Evolutionary conservation across 495 filamentous ascomycete species (phyloP), one percentile per base, ranked within the genome.

Genomic region (Patellaria atrata): DNA sequence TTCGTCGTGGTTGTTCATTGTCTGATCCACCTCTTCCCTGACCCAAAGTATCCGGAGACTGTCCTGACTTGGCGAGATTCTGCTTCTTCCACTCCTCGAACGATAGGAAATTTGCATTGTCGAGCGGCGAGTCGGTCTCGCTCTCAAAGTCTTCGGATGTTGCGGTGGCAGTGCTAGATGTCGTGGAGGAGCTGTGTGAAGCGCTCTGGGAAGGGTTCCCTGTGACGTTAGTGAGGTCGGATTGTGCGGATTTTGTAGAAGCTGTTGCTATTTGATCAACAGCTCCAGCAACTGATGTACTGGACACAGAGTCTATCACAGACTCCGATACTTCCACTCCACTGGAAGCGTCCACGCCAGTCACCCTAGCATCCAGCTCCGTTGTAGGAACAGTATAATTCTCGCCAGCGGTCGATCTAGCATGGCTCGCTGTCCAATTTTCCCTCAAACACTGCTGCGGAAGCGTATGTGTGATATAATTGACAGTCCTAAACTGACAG

Each of bases 21-120:
- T 54, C 53, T 16, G 52, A 16, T 43, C 52, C 38, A 48, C 61
- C 30, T 11, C 51, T 33, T 22, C 65, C 64, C 3, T 64, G 52
- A 19, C 73, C 77, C 18, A 84, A 65, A 44, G 77, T 70, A 37
- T 89, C 75, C 6, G 71, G 73, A 14, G 85, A 85, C 49, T 91
- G 86, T 2, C 83, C 89, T 3, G 71, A 77, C 49, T 82, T 82
- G 22, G 75, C 82, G 9, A 94, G 62, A 55, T 92, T 94, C 63
- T 86, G 81, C 49, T 80, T 82, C 60, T 91, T 94, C 89, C 89
- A 97, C 44, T 96, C 87, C 50, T 94, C 89, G 47, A 97, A 97
- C 0, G 89, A 94, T 33, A 97, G 77, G 51, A 97, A 96, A 20
- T 82, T 76, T 19, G 75, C 76, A 23, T 79, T 78, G 45, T 86